These are phyloP conservation scores for Reutealis trisperma DNA, from an alignment of 345 rosid species.

Conservation along the genomic window DNA sequence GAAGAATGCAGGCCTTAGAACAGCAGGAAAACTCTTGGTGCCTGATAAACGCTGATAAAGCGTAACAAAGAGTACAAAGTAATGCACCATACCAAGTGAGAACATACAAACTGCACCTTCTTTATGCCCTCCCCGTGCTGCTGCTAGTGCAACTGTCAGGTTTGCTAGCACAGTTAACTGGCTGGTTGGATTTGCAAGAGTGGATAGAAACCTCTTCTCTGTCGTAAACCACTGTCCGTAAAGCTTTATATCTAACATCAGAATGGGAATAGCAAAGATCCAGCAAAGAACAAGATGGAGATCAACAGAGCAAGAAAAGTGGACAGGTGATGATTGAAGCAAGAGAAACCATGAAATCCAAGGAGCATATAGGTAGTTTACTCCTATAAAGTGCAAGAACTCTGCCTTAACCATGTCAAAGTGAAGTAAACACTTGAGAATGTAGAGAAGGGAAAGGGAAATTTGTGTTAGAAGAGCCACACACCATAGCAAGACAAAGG, in stretches of 20 bases:
- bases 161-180: slow-evolving; percentile 66
- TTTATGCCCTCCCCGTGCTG: slow-evolving; percentile 58
- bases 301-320: slow-evolving; percentile 11
- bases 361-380: slow-evolving; percentile 67
- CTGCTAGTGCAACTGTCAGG: slow-evolving; percentile 55
- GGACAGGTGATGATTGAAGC: slow-evolving; percentile 61
- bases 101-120: slow-evolving; percentile 64
- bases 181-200: slow-evolving; percentile 63
- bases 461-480: slow-evolving; percentile 27
- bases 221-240: slow-evolving; percentile 85
- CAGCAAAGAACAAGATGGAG: slow-evolving; percentile 37
- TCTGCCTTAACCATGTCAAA: slow-evolving; percentile 45
- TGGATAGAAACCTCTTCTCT: slow-evolving; percentile 53
- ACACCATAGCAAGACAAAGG: slow-evolving; percentile 40
- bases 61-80: slow-evolving; percentile 65
- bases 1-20: slow-evolving; percentile 61
- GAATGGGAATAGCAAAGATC: slow-evolving; percentile 46
- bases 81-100: slow-evolving; percentile 67
- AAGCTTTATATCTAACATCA: slow-evolving; percentile 58
- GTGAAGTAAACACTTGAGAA: slow-evolving; percentile 33
- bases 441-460: slow-evolving; percentile 30
- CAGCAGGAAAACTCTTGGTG: slow-evolving; percentile 37
- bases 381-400: slow-evolving; percentile 53
- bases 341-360: slow-evolving; percentile 65
- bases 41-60: slow-evolving; percentile 68